Evolutionary conservation across 352 stramenopile genomes (phyloP), one percentile per base, ranked within the genome.

Genomic region (Phytophthora pluvialis): DNA sequence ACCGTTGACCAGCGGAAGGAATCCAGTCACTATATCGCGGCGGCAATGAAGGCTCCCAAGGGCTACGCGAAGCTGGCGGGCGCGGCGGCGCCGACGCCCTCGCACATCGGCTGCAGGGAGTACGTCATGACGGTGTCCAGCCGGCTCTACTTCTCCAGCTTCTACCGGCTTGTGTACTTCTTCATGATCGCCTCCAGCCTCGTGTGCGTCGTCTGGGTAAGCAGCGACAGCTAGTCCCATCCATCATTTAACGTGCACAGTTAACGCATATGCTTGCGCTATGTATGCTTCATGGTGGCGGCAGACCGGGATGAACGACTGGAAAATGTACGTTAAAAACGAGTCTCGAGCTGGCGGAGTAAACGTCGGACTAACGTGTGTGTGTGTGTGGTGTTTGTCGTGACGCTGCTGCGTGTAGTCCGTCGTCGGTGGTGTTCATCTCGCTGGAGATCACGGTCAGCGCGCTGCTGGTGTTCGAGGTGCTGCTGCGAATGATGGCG

Each of bases 91-190:
- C 47, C 58, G 6, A 31, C 51, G 38, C 8, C 54, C 16, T 45
- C 64, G 38, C 81, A 66, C 49, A 78, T 93, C 38, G 64, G 80
- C 40, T 94, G 81, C 48, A 74, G 67, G 39, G 86, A 94, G 68
- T 88, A 93, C 60, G 46, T 78, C 18, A 80, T 91, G 74, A 89
- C 86, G 12, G 72, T 94, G 32, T 80, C 82, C 18, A 92, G 83
- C 46, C 83, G 80, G n/a, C 72, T 94, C 18, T 94, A 94, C 73
- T 94, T 94, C 65, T 94, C 86, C 31, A 77, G 74, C 53, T 76
- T 89, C 61, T 93, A 93, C 56, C 75, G 84, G 2, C 49, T 88
- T 29, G 71, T 93, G 42, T 94, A 93, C 73, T 88, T 92, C 67
- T 80, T 92, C 75, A 94, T 88, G 54, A 80, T 94, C 48, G 57